Conservation (phyloP, 2,329 filamentous ascomycete species). For the Trichophyton equinum region DNA sequence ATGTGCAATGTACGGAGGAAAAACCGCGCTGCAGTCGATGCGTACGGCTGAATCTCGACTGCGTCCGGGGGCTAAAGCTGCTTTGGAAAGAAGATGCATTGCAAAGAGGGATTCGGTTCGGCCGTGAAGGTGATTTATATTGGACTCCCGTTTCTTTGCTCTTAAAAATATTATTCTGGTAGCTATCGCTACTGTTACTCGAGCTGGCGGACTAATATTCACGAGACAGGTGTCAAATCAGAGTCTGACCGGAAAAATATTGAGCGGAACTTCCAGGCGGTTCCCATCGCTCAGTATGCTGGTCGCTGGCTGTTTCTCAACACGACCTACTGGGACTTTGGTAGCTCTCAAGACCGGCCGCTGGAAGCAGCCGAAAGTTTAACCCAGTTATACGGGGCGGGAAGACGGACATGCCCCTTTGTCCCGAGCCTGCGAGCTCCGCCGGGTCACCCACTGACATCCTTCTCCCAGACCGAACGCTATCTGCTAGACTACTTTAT, state of each 20-base stretch:
- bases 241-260: not conserved
- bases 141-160: not conserved
- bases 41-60: slow-evolving; percentile 17
- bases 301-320: slow-evolving; percentile 20
- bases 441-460: slow-evolving; percentile 11
- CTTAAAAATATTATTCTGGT: not conserved
- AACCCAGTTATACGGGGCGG: not conserved
- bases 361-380: not conserved
- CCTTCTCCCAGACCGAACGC: slow-evolving; percentile 11
- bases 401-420: not conserved
- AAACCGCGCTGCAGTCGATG: slow-evolving; percentile 20
- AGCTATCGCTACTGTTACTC: slow-evolving; percentile 1
- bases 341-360: not conserved
- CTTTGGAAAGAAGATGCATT: slow-evolving; percentile 22
- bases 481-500: slow-evolving; percentile 22
- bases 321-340: slow-evolving; percentile 16
- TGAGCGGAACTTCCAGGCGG: slow-evolving; percentile 1
- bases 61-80: slow-evolving; percentile 18
- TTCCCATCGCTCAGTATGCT: slow-evolving; percentile 10
- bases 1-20: slow-evolving; percentile 24
- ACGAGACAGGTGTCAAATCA: not conserved
- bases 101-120: slow-evolving; percentile 20
- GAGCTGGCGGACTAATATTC: not conserved
- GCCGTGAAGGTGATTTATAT: slow-evolving; percentile 16
- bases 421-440: not conserved